Percentiles rank a stretch among this genome's conserved stretches.
Evolutionary conservation across 176 grass and related monocot species (phyloP).

Genomic region (Areca catechu): DNA sequence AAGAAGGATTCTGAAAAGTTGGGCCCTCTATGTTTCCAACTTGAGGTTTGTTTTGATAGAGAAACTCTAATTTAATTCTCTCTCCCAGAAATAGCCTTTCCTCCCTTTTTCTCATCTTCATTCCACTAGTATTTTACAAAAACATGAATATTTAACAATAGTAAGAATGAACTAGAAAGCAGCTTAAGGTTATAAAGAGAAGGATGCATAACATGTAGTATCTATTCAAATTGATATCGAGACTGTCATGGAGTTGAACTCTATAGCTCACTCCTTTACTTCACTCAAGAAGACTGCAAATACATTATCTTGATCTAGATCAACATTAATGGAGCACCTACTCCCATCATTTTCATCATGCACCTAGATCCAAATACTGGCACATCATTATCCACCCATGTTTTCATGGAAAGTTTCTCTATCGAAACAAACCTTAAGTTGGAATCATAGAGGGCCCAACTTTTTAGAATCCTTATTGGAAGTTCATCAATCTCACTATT

Average conservation of each 20-base stretch:
- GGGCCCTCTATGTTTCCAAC: too few species aligned
- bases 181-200: too few species aligned
- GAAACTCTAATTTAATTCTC: too few species aligned
- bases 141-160: too few species aligned
- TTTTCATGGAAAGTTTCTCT: constrained; percentile 85
- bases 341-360: constrained; percentile 94
- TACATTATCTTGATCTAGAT: constrained; percentile 30
- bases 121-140: too few species aligned
- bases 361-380: constrained; percentile 82
- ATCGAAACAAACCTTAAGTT: constrained; percentile 81
- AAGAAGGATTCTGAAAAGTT: too few species aligned
- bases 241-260: constrained; percentile 87
- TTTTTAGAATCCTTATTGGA: constrained; percentile 76
- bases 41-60: too few species aligned
- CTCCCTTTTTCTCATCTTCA: too few species aligned
- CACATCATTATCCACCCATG: constrained; percentile 74
- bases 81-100: too few species aligned
- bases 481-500: constrained; percentile 72
- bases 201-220: constrained; percentile 41
- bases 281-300: constrained; percentile 79
- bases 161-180: too few species aligned
- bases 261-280: constrained; percentile 92
- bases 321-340: constrained; percentile 42
- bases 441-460: constrained; percentile 91
- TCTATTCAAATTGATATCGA: constrained; percentile 86